Conservation (phyloP, 441 rosid genomes). For the Gossypium aridum region DNA sequence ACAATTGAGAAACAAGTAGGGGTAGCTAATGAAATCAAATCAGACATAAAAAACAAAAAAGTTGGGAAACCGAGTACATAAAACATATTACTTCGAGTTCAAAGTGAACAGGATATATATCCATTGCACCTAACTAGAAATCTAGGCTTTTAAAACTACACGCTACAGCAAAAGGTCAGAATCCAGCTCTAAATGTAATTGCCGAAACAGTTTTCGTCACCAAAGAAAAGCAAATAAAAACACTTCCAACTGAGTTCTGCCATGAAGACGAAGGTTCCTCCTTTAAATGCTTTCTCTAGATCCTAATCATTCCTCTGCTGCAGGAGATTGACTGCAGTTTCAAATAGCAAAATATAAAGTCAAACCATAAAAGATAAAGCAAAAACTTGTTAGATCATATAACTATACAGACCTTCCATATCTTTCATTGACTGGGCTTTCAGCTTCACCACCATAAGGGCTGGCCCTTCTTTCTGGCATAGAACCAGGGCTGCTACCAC, state of each 20-base stretch:
- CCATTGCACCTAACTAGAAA: constrained; percentile 6
- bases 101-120: neutral
- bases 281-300: neutral
- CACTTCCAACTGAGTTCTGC: neutral
- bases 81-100: neutral
- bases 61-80: neutral
- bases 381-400: neutral
- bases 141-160: neutral
- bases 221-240: neutral
- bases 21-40: neutral
- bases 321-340: constrained; percentile 41
- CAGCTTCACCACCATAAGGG: constrained; percentile 5
- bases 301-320: constrained; percentile 39
- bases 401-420: constrained; percentile 35
- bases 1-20: neutral
- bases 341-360: neutral
- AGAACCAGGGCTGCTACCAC: constrained; percentile 30
- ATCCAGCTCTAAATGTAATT: neutral
- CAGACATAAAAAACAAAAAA: neutral
- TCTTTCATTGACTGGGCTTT: constrained; percentile 32
- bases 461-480: constrained; percentile 30
- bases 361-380: neutral
- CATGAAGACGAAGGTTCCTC: neutral
- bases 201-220: constrained; percentile 1
- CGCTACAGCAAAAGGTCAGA: neutral